Percentiles rank a stretch among this genome's conserved stretches.
Conservation (phyloP, 1,284 basidiomycete genomes). For the Malassezia yamatoensis region DNA sequence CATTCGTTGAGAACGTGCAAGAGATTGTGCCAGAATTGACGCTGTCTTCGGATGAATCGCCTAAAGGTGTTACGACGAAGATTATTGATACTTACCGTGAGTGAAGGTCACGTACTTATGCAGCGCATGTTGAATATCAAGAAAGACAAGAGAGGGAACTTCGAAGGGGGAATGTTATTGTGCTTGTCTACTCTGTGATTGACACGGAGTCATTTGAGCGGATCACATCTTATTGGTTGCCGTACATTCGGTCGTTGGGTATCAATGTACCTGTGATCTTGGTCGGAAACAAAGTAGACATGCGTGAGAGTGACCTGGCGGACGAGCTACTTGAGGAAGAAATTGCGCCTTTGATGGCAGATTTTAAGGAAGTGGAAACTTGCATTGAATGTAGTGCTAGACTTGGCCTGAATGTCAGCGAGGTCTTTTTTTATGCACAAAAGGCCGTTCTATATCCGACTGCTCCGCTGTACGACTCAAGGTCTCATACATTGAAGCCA, state of each 20-base stretch:
- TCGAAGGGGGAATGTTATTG: slow-evolving; percentile 92
- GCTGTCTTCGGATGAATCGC: slow-evolving; percentile 40
- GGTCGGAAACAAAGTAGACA: slow-evolving; percentile 95
- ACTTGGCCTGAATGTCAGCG: slow-evolving; percentile 69
- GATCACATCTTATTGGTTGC: slow-evolving; percentile 96
- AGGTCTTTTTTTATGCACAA: slow-evolving; percentile 98
- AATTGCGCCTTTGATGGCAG: slow-evolving; percentile 46
- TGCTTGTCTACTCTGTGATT: slow-evolving; percentile 86
- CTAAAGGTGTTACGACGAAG: slow-evolving; percentile 43
- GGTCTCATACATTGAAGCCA: slow-evolving; percentile 74
- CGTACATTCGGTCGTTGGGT: slow-evolving; percentile 87
- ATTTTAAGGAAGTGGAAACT: slow-evolving; percentile 64
- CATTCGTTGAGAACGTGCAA: slow-evolving; percentile 74
- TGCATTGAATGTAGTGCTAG: slow-evolving; percentile 93
- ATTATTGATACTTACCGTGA: slow-evolving; percentile 39
- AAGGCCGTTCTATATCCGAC: slow-evolving; percentile 96
- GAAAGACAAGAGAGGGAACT: slow-evolving; percentile 85
- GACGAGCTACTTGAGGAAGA: slow-evolving; percentile 81
- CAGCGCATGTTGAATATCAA: slow-evolving; percentile 58
- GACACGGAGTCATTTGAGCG: slow-evolving; percentile 91
- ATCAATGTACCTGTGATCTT: slow-evolving; percentile 87
- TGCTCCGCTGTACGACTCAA: slow-evolving; percentile 89
- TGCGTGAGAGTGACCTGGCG: slow-evolving; percentile 81
- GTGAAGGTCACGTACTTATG: background rate
- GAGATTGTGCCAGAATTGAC: slow-evolving; percentile 41